Percentiles rank a stretch among this genome's conserved stretches.
phyloP scores from a whole-genome alignment of 768 basidiomycete genomes.

The Mrakia hoshinonis region DNA sequence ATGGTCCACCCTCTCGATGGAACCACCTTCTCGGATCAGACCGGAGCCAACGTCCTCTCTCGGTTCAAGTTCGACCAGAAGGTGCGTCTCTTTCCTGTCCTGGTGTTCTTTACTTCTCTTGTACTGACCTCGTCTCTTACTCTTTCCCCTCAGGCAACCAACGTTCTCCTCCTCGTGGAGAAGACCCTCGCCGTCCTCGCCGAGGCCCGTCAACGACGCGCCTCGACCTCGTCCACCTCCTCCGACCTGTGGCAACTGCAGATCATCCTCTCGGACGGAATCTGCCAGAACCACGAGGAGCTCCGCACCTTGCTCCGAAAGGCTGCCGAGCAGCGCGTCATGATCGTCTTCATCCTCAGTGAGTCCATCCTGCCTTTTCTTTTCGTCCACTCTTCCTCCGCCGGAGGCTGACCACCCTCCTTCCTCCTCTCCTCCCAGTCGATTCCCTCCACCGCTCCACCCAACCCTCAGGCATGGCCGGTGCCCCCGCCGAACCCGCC shows the following conservation, averaged over 20 bases:
- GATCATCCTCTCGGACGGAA: constrained; percentile 98
- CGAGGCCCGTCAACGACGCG: constrained; percentile 61
- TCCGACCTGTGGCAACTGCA: constrained; percentile 93
- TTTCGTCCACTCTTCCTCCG: not conserved
- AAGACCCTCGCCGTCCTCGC: constrained; percentile 55
- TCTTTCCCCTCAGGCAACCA: constrained; percentile 12
- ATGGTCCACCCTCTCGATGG: constrained; percentile 73
- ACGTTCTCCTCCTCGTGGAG: constrained; percentile 68
- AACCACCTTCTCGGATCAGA: constrained; percentile 68
- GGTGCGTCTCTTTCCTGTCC: constrained; percentile 47
- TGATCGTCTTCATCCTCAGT: constrained; percentile 86
- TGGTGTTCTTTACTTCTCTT: constrained; percentile 41
- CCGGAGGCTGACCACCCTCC: not conserved
- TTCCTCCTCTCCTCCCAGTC: constrained; percentile 39
- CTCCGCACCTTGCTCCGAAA: constrained; percentile 68
- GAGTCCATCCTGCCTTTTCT: not conserved
- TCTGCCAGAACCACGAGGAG: constrained; percentile 88
- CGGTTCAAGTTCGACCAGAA: constrained; percentile 84
- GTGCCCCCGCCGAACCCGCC: constrained; percentile 24
- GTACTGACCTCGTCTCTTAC: not conserved
- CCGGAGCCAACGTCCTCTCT: constrained; percentile 67
- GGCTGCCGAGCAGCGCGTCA: constrained; percentile 79
- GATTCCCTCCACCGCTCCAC: constrained; percentile 65
- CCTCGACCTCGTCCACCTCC: constrained; percentile 51
- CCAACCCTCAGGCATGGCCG: constrained; percentile 31